These are phyloP conservation scores for Fraxinus platypoda DNA, from an alignment of 305 asterid species.

Conservation along the genomic window DNA sequence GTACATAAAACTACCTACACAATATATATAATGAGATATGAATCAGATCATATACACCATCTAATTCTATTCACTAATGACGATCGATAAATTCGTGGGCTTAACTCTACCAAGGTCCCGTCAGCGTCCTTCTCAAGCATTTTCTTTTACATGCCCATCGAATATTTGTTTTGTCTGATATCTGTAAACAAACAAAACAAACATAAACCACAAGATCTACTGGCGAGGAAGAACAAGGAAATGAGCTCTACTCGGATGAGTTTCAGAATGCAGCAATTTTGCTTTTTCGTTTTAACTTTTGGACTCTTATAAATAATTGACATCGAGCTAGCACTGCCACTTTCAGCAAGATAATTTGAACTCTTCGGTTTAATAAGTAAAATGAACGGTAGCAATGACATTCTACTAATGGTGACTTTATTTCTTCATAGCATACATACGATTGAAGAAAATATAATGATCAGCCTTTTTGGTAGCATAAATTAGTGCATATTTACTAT, in stretches of 20 bases:
- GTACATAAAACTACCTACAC: constrained; percentile 30
- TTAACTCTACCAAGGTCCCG: constrained; percentile 73
- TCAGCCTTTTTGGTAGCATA: neutral
- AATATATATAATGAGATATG: constrained; percentile 21
- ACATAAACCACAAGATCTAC: neutral
- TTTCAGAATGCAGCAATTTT: neutral
- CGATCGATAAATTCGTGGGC: neutral
- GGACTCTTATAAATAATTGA: neutral
- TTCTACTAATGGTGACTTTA: neutral
- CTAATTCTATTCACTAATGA: constrained; percentile 21
- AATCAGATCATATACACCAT: constrained; percentile 23
- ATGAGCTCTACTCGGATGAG: neutral
- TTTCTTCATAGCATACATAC: neutral
- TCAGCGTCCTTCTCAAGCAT: constrained; percentile 70
- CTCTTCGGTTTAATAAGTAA: neutral
- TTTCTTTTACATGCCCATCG: constrained; percentile 48
- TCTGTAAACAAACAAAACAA: neutral
- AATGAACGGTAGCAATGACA: neutral
- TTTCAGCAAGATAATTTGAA: neutral
- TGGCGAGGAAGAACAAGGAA: neutral
- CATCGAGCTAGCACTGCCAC: neutral
- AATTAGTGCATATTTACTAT: neutral
- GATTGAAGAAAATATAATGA: neutral
- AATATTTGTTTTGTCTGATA: constrained; percentile 40
- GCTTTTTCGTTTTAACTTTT: neutral